Percentiles rank a stretch among this genome's conserved stretches.
Evolutionary conservation across 2,329 filamentous ascomycete species (phyloP).

Genomic region (Metarhizium album): DNA sequence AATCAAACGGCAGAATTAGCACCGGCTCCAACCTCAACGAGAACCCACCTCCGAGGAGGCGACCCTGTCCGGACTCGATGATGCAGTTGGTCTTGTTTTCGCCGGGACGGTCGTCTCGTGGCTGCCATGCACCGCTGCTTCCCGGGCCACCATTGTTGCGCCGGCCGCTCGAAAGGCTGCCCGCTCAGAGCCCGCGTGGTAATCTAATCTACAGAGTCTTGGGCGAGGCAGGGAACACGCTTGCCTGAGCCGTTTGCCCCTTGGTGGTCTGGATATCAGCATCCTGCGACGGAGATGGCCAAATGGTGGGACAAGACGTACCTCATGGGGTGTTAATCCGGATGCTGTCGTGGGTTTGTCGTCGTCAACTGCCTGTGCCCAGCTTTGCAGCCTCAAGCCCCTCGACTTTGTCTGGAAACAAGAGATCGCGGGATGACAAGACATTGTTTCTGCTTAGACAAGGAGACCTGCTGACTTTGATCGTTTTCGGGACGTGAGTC

Average conservation of each 20-base stretch:
- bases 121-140: conserved; percentile 9
- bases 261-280: not conserved
- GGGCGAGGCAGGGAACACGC: conserved; percentile 11
- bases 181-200: conserved; percentile 9
- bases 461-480: not conserved
- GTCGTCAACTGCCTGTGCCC: conserved; percentile 11
- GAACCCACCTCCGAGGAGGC: conserved; percentile 8
- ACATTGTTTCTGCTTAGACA: conserved; percentile 11
- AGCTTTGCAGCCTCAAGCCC: conserved; percentile 7
- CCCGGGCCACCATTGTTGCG: conserved; percentile 11
- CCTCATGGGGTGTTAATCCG: conserved; percentile 8
- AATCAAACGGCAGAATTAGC: not conserved
- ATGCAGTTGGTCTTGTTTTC: conserved; percentile 10
- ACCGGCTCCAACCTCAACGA: conserved; percentile 11
- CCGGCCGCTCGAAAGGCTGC: too few relatives aligned
- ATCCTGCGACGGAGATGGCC: not conserved
- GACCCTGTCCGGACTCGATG: conserved; percentile 9
- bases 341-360: conserved; percentile 9
- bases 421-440: conserved; percentile 11
- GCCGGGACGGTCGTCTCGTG: conserved; percentile 10
- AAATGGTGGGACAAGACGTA: not conserved
- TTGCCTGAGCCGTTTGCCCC: conserved; percentile 10
- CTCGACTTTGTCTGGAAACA: conserved; percentile 4
- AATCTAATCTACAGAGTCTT: conserved; percentile 13
- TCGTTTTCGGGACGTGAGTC: too few relatives aligned